Base-by-base conservation (phyloP, 345 rosid genomes). In the Hypericum perforatum region DNA sequence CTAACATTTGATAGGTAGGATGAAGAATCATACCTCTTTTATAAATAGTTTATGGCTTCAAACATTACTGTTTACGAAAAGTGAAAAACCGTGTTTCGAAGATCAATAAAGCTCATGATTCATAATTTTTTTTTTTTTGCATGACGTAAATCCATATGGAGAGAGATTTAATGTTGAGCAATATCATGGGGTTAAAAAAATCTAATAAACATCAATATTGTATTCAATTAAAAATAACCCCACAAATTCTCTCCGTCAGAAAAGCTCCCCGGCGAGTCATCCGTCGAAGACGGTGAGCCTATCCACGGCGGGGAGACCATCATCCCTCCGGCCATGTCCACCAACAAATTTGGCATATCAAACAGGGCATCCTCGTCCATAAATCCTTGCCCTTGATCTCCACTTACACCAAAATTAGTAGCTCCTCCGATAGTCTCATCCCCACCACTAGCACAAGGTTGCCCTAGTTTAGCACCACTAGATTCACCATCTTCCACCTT, bases 311-410 rank as follows among this genome's bases (percentile, higher is more conserved):
- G 96, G 0, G 89, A 74, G 58, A 86, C 64, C 80, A 90, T 63
- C 94, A 90, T 78, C 46, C 95, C 97, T 64, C 77, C 94, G 0
- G 97, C 97, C 97, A 90, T 86, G 64, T 84, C 82, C 64, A 82
- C 89, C 52, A 90, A 60, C 66, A 90, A 58, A 67, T 73, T 79
- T 14, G 97, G 97, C 87, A 90, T 74, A 64, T 82, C 79, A 53
- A 86, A 73, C 57, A 82, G 54, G 5, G 68, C 95, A 45, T 90
- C 97, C 69, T 82, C 94, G 48, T 90, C 97, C 10, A 90, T 58
- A 57, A 75, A 89, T 36, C 71, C 72, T 1, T 22, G 32, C 32
- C 32, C 32, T 22, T 22, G 32, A 8, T 65, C 58, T 37, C 45
- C 53, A 1, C 44, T 6, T 1, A 14, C 49, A 13, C 9, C 8